These are phyloP conservation scores for Suillus clintonianus DNA, from an alignment of 768 basidiomycete species.

Conservation along the genomic window DNA sequence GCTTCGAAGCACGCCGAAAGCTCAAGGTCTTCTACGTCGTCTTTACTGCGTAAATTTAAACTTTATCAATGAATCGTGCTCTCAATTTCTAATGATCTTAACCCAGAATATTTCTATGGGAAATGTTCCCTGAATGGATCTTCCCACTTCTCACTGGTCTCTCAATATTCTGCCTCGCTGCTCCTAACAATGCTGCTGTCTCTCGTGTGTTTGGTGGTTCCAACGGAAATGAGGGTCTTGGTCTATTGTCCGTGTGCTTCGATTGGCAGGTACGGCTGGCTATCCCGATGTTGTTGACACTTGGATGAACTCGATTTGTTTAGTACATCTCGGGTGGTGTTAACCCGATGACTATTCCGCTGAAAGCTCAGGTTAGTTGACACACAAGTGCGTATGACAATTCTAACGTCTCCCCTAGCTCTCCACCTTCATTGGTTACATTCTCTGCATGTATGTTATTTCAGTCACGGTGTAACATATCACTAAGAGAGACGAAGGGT, in stretches of 20 bases:
- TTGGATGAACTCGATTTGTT: conserved; percentile 42
- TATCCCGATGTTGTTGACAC: conserved; percentile 39
- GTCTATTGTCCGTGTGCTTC: conserved; percentile 56
- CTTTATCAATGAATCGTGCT: neutral
- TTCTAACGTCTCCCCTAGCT: conserved; percentile 21
- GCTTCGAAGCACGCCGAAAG: conserved; percentile 39
- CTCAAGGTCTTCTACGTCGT: conserved; percentile 53
- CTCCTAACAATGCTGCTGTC: conserved; percentile 48
- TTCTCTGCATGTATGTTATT: conserved; percentile 47
- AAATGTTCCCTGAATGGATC: conserved; percentile 39
- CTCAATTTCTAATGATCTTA: neutral
- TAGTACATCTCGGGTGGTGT: conserved; percentile 26
- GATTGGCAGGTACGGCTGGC: conserved; percentile 52
- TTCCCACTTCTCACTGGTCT: conserved; percentile 51
- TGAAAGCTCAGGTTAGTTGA: conserved; percentile 44
- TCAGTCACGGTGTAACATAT: neutral
- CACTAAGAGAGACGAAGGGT: conserved; percentile 11
- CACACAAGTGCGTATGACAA: neutral
- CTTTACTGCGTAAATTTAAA: conserved; percentile 15
- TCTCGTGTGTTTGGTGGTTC: conserved; percentile 63
- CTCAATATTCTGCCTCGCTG: conserved; percentile 56
- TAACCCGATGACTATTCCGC: conserved; percentile 55
- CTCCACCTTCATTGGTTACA: conserved; percentile 49
- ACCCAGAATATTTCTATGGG: conserved; percentile 44
- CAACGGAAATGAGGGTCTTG: conserved; percentile 64